These are phyloP conservation scores for Ceratocystis eucalypticola DNA, from an alignment of 2,329 filamentous ascomycete species.

Conservation along the genomic window DNA sequence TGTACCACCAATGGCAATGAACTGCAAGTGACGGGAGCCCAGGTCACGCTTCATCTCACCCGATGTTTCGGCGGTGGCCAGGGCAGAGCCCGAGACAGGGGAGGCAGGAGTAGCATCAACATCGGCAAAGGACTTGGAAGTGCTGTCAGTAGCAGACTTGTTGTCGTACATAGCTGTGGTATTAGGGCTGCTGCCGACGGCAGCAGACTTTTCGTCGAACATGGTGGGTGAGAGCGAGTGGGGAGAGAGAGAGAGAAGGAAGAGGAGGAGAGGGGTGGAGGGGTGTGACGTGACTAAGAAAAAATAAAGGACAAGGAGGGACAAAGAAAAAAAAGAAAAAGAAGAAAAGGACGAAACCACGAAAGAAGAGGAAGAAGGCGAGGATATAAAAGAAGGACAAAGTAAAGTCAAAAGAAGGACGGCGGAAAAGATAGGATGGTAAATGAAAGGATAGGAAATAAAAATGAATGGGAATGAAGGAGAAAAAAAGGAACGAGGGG, in stretches of 20 bases:
- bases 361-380: not conserved
- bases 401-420: slow-evolving; percentile 4
- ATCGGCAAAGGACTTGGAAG: slow-evolving; percentile 4
- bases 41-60: slow-evolving; percentile 26
- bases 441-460: not conserved
- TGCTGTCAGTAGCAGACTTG: slow-evolving; percentile 8
- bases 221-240: not conserved
- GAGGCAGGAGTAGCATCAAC: not conserved
- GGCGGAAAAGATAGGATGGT: not conserved
- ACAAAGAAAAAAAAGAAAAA: not conserved
- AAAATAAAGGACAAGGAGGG: slow-evolving; percentile 1
- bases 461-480: not conserved
- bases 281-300: not conserved
- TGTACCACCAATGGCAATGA: slow-evolving; percentile 44
- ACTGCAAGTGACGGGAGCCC: slow-evolving; percentile 33
- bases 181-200: not conserved
- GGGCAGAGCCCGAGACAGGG: not conserved
- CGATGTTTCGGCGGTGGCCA: not conserved
- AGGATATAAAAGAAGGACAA: slow-evolving; percentile 5
- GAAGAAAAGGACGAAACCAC: not conserved
- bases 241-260: not conserved
- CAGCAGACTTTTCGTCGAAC: slow-evolving; percentile 3
- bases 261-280: not conserved
- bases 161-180: slow-evolving; percentile 2
- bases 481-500: slow-evolving; percentile 1